Base-by-base conservation (phyloP, 176 grass and related monocot species). In the Musa acuminata region DNA sequence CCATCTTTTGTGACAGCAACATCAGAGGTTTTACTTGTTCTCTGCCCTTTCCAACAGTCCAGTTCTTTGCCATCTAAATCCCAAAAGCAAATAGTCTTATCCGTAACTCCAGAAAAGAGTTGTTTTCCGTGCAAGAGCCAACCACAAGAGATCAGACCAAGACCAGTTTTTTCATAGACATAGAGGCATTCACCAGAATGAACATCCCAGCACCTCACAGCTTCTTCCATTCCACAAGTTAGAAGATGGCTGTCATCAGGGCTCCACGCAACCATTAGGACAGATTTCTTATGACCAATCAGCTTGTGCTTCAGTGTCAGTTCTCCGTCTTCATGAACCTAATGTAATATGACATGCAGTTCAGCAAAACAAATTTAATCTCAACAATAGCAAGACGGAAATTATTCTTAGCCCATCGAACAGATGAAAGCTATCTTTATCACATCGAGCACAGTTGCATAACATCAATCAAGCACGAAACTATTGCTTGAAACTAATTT, bases 181-280 rank as follows among this genome's bases (percentile, higher is more conserved):
- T 82, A 83, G 55, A 96, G 71, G 79, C 89, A 96, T 82, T 89
- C 66, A n/a, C 93, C 93, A 67, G 93, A 86, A 67, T 77, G 50
- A 57, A 78, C 80, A 82, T 92, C 87, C 93, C 93, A 96, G 26
- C 83, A 85, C 3, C 85, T 81, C 72, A 92, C 76, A 26, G 52
- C 78, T 78, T 96, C 93, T 83, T 96, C 93, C 83, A 84, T 53
- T 77, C 89, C 93, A 84, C 93, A 96, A 66, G 93, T 96, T 75
- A 96, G 80, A 68, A 96, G 85, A 73, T 86, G 89, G 22, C 66
- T 51, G 80, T 96, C 89, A 82, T 92, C 87, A 79, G 93, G 83
- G 64, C 87, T 92, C 89, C 89, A 96, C 25, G 93, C 82, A 72
- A 90, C 85, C 87, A 84, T 90, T 71, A 96, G 71, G 69, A 96